Base-by-base conservation (phyloP, 306 rosid genomes). In the Ormosia semicastrata region DNA sequence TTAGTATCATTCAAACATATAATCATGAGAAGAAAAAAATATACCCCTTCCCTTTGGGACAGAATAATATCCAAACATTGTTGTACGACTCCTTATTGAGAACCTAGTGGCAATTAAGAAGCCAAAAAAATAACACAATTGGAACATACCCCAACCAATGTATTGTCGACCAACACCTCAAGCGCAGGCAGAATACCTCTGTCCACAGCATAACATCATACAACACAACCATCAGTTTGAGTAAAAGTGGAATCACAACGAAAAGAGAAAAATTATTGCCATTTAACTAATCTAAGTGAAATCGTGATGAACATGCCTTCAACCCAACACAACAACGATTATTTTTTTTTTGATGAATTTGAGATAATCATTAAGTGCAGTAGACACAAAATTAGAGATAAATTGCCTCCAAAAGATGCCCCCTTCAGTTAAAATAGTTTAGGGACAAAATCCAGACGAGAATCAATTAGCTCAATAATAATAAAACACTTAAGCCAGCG, bases 141-240 rank as follows among this genome's bases (percentile, higher is more conserved):
- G 53, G 65, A 82, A 82, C 97, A 77, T 87, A 96, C 99, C 92
- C 90, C 97, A 83, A 88, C 88, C 75, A 87, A 1, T 53, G 75
- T 70, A 79, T 83, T 70, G 78, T 39, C 7, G 15, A 85, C 47
- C 76, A 93, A 46, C 70, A 90, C 41, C 57, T 75, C 88, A 77
- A 96, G 39, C 10, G 99, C 99, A 66, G 98, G 94, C 47, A 93
- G 76, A 79, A 93, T 58, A 84, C 99, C 99, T 58, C 99, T 96
- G 98, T 82, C 57, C 81, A 62, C 58, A 34, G 36, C 71, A 84
- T 41, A 83, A 80, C 37, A 85, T 52, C 86, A 77, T 46, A 81
- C 18, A 81, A 60, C 17, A 56, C 40, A 84, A 75, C 73, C 66
- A 84, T 84, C 86, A 92, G 78, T 71, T 70, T 39, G 71, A 75